These are phyloP conservation scores for Spizellomyces punctatus DNA, from an alignment of 192 early-diverging fungal genomes.

Conservation along the genomic window DNA sequence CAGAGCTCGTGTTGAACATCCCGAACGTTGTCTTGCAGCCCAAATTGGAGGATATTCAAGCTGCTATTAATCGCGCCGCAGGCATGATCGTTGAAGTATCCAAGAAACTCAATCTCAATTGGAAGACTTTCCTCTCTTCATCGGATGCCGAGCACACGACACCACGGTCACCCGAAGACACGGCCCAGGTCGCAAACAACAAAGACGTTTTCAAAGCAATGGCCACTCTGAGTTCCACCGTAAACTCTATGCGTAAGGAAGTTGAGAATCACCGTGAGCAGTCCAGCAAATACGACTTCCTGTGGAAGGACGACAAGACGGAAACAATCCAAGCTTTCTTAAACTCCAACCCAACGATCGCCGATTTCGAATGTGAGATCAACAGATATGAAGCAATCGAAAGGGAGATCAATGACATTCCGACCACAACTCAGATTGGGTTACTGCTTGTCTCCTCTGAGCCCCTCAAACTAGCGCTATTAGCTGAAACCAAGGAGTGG, in stretches of 20 bases:
- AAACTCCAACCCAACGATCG: conserved; percentile 57
- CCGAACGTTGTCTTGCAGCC: conserved; percentile 66
- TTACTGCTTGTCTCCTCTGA: conserved; percentile 61
- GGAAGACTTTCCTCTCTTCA: conserved; percentile 50
- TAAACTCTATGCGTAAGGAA: conserved; percentile 68
- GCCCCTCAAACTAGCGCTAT: conserved; percentile 63
- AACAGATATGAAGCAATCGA: conserved; percentile 66
- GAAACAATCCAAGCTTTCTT: conserved; percentile 66
- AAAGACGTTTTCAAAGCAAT: conserved; percentile 65
- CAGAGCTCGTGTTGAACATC: conserved; percentile 61
- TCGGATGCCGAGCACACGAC: conserved; percentile 46
- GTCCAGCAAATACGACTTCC: conserved; percentile 66
- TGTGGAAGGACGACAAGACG: conserved; percentile 68
- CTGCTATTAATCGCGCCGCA: conserved; percentile 56
- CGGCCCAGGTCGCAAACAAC: conserved; percentile 67
- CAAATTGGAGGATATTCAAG: conserved; percentile 66
- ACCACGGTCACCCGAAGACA: conserved; percentile 57
- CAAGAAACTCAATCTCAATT: conserved; percentile 59
- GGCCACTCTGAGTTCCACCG: conserved; percentile 54
- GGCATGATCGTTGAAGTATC: conserved; percentile 61
- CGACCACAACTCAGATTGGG: conserved; percentile 61
- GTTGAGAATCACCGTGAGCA: conserved; percentile 63
- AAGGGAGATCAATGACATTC: conserved; percentile 60
- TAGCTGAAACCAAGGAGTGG: conserved; percentile 69
- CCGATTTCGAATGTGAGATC: conserved; percentile 66